Base-by-base conservation (phyloP, 2,329 filamentous ascomycete genomes). In the Venturia oleaginea region DNA sequence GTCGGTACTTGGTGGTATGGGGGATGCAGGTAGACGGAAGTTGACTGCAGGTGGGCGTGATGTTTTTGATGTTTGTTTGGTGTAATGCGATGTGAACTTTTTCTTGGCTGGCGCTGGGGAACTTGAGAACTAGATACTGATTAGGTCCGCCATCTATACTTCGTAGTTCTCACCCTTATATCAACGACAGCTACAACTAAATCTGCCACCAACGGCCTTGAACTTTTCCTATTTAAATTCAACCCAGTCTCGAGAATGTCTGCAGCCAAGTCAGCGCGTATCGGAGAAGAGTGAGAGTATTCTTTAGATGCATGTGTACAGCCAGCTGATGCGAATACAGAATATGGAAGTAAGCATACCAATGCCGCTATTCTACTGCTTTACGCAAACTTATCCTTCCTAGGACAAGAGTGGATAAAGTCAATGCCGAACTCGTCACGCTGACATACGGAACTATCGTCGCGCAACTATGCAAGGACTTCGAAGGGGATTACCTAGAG, bases 371-470 rank as follows among this genome's bases (percentile, higher is more conserved):
- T 17, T n/a, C 42, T 11, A 27, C 55, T 43, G 13, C 34, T 37
- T 62, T 19, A 15, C 54, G 65, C 37, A 17, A 38, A n/a, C 59
- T 63, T 4, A 67, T 63, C 22, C 22, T 24, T 24, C 37, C 57
- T 75, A 97, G 93, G 79, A 95, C 91, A 66, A 89, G 92, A 72
- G 89, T 97, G 72, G 93, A 97, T 78, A 97, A 97, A 78, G 92
- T 97, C 80, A 97, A 97, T 78, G 91, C 94, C 68, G 94, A 99
- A 80, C 84, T 99, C 67, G 93, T 99, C 62, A 97, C 92, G 57
- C 84, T 99, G 71, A 99, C 94, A 38, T 99, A 99, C 76, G 94
- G 94, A 73, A 97, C 94, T 30, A 95, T 99, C 68, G 94, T 99
- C 65, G 90, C 92, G 65, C 93, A 97, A 76, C 82, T 99, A 69